Evolutionary conservation across 768 basidiomycete genomes (phyloP).

Genomic region (Pisolithus sp.): DNA sequence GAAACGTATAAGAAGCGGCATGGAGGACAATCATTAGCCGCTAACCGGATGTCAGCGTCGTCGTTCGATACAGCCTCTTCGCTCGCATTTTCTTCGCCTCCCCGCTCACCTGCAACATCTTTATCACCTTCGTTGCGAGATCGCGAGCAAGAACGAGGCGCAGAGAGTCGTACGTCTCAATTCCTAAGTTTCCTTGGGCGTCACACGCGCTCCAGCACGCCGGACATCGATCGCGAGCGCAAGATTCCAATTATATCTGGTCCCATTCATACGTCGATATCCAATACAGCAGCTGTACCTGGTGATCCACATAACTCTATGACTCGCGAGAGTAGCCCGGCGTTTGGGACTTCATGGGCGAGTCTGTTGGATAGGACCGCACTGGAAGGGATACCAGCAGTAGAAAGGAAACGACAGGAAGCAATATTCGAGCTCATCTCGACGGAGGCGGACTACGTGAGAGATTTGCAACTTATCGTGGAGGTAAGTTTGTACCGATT

Average conservation of each 20-base stretch:
- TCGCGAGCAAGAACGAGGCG: constrained; percentile 25
- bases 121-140: constrained; percentile 25
- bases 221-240: constrained; percentile 40
- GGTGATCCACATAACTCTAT: constrained; percentile 10
- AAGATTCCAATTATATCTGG: constrained; percentile 59
- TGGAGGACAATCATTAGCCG: constrained; percentile 12
- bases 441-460: constrained; percentile 86
- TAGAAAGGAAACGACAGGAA: constrained; percentile 86
- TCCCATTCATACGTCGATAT: constrained; percentile 41
- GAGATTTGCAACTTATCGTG: constrained; percentile 87
- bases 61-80: constrained; percentile 42
- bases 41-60: constrained; percentile 56
- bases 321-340: constrained; percentile 46
- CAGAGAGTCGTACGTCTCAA: constrained; percentile 35
- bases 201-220: constrained; percentile 37
- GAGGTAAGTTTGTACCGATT: constrained; percentile 45
- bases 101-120: constrained; percentile 31
- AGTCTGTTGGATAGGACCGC: constrained; percentile 84
- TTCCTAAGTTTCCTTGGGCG: constrained; percentile 63
- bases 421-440: constrained; percentile 93
- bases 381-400: constrained; percentile 68
- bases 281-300: constrained; percentile 5
- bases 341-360: constrained; percentile 80
- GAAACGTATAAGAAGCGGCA: constrained; percentile 68
- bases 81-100: constrained; percentile 31